Conservation (phyloP, 768 basidiomycete genomes). For the Termitomyces sp. region DNA sequence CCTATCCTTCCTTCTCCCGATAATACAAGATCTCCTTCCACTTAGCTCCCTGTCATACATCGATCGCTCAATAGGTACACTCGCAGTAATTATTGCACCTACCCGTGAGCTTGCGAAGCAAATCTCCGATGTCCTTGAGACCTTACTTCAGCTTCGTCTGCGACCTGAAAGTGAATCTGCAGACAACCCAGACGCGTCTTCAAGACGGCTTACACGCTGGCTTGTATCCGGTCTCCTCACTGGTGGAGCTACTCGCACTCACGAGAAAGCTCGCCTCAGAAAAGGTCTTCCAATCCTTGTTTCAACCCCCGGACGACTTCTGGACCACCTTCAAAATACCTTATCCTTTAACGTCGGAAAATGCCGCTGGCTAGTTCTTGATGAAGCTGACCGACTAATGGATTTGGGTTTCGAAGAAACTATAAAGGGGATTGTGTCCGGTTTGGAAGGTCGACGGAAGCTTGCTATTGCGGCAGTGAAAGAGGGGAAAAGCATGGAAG, state of each 20-base stretch:
- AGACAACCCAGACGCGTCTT: conserved; percentile 36
- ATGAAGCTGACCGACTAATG: conserved; percentile 97
- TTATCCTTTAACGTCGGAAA: conserved; percentile 89
- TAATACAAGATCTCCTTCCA: conserved; percentile 91
- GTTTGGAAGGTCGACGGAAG: conserved; percentile 76
- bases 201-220: conserved; percentile 71
- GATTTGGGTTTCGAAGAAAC: conserved; percentile 98
- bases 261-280: conserved; percentile 92
- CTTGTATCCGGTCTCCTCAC: conserved; percentile 89
- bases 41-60: conserved; percentile 88
- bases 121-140: conserved; percentile 91
- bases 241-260: conserved; percentile 89
- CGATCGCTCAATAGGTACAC: conserved; percentile 89
- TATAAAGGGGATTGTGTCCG: conserved; percentile 82
- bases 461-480: conserved; percentile 64
- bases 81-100: conserved; percentile 91
- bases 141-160: conserved; percentile 70
- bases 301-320: conserved; percentile 88
- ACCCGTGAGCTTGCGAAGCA: conserved; percentile 96
- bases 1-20: conserved; percentile 86
- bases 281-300: conserved; percentile 96
- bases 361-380: conserved; percentile 92
- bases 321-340: conserved; percentile 96
- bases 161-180: conserved; percentile 50
- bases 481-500: conserved; percentile 63